Evolutionary conservation across 2,329 filamentous ascomycete genomes (phyloP).

Genomic region (Alternaria gansuensis): DNA sequence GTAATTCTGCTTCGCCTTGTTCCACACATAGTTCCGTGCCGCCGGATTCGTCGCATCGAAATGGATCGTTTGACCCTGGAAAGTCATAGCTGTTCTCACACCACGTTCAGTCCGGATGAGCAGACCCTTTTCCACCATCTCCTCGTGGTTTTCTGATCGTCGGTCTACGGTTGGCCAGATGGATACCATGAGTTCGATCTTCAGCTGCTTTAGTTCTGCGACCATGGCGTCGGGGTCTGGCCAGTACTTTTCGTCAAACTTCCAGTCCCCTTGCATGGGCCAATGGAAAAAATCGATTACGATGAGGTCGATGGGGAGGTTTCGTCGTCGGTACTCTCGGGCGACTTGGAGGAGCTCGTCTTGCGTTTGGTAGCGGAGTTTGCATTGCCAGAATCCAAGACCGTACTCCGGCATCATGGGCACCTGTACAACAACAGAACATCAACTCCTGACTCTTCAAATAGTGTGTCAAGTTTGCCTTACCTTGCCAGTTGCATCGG

Average conservation of each 20-base stretch:
- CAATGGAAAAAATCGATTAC: constrained; percentile 75
- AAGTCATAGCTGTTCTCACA: constrained; percentile 66
- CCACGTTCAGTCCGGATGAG: constrained; percentile 70
- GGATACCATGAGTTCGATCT: constrained; percentile 73
- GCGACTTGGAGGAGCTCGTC: constrained; percentile 69
- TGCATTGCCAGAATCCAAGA: constrained; percentile 74
- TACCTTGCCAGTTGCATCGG: constrained; percentile 62
- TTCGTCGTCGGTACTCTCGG: constrained; percentile 64
- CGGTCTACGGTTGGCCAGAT: constrained; percentile 74
- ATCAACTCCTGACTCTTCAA: background rate
- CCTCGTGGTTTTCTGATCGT: constrained; percentile 65
- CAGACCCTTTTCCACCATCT: constrained; percentile 69
- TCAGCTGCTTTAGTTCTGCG: constrained; percentile 65
- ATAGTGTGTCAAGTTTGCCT: constrained; percentile 59
- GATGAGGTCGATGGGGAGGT: constrained; percentile 70
- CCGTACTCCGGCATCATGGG: constrained; percentile 76
- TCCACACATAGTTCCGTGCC: constrained; percentile 68
- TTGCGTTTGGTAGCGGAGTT: constrained; percentile 71
- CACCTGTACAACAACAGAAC: constrained; percentile 44
- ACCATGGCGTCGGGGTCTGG: constrained; percentile 74
- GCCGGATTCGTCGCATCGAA: constrained; percentile 71
- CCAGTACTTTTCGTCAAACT: constrained; percentile 70
- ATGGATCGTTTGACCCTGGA: constrained; percentile 66
- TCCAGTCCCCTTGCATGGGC: constrained; percentile 73
- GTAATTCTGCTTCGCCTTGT: constrained; percentile 67